phyloP scores from a whole-genome alignment of 352 stramenopile species.

The Globisporangium barbulae region DNA sequence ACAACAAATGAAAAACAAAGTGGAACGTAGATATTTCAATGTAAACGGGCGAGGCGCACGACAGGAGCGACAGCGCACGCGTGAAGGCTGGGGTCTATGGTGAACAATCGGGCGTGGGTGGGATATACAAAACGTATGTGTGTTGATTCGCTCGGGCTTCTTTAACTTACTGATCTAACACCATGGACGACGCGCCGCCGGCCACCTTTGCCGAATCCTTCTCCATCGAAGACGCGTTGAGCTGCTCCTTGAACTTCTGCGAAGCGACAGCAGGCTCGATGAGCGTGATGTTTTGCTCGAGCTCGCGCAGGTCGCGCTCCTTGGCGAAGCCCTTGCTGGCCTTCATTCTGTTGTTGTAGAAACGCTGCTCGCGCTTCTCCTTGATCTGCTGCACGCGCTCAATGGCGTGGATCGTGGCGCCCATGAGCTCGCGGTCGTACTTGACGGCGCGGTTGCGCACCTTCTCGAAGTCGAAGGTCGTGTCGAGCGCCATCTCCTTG shows the following conservation, averaged over 20 bases:
- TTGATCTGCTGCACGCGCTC: conserved; percentile 97
- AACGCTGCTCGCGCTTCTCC: conserved; percentile 93
- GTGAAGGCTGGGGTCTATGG: background rate
- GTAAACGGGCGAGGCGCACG: background rate
- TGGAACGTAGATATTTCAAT: background rate
- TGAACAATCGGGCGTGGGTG: background rate
- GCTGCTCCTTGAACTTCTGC: conserved; percentile 62
- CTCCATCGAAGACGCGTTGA: conserved; percentile 47
- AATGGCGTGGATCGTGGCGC: conserved; percentile 98
- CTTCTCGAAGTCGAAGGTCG: conserved; percentile 99
- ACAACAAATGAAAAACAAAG: background rate
- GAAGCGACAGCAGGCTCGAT: conserved; percentile 67
- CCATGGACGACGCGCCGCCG: conserved; percentile 61
- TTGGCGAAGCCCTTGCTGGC: conserved; percentile 76
- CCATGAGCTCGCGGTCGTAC: conserved; percentile 99
- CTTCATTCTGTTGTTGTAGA: conserved; percentile 98
- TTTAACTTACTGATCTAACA: conserved; percentile 85
- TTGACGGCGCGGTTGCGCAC: conserved; percentile 98
- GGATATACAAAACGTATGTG: conserved; percentile 13
- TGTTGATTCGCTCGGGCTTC: conserved; percentile 23
- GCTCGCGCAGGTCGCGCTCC: conserved; percentile 72
- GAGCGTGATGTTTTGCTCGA: conserved; percentile 85
- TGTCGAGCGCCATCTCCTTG: conserved; percentile 99
- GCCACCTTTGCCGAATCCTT: conserved; percentile 64
- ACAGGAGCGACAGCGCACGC: too few species aligned